Conservation (phyloP, 176 grass and related monocot genomes). For the Thinopyrum elongatum region DNA sequence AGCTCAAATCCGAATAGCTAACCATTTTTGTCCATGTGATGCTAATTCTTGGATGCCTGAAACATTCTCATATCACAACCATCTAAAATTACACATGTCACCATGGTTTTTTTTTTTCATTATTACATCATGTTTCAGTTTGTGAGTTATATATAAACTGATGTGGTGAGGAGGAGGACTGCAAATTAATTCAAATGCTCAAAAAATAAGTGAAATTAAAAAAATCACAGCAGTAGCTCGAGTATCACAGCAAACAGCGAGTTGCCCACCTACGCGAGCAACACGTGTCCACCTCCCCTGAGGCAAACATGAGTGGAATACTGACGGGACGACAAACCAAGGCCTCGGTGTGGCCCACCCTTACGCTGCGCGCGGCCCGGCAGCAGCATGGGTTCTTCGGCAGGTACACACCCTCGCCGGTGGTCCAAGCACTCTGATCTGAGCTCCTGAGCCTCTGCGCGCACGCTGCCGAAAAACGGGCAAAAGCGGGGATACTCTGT, state of each 20-base stretch:
- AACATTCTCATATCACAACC: neutral
- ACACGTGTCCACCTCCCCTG: neutral
- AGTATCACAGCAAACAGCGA: neutral
- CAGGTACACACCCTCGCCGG: neutral
- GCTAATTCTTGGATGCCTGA: neutral
- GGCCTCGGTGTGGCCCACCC: neutral
- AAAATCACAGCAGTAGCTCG: neutral
- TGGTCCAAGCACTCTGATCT: neutral
- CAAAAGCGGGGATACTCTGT: neutral
- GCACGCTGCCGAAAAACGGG: neutral
- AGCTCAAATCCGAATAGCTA: too few species aligned
- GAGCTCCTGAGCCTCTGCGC: neutral
- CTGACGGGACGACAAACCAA: constrained; percentile 9
- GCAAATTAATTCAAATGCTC: neutral
- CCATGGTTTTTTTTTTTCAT: too few species aligned
- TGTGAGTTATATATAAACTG: too few species aligned
- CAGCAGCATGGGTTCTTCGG: neutral
- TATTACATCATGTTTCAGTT: too few species aligned
- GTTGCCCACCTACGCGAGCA: neutral
- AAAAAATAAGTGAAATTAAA: neutral
- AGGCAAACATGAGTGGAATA: neutral
- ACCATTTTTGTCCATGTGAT: neutral
- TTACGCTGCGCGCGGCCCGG: neutral
- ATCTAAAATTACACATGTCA: too few species aligned
- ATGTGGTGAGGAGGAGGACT: neutral